Evolutionary conservation across 2,329 filamentous ascomycete species (phyloP), one percentile per base, ranked within the genome.

Genomic region (Curvularia sp.): DNA sequence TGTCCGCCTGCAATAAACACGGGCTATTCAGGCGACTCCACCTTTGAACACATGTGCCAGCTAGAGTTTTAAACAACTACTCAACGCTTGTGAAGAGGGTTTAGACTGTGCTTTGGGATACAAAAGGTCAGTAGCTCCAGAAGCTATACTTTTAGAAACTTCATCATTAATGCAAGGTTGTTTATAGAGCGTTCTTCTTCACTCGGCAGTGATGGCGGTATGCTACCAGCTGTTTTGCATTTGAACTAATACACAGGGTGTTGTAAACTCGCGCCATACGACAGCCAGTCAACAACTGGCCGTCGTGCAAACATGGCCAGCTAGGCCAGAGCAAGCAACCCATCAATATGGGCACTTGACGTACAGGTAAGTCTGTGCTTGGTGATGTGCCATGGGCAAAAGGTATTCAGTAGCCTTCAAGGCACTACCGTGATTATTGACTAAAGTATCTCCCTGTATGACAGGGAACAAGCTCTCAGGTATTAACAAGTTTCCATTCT

Each of bases 1-100:
- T 67, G 86, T 89, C 32, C 78, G 86, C 41, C 75, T 89, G 73
- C 86, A 84, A 65, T 88, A 72, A 21, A 12, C 1, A 13, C 18
- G 6, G 3, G 15, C 13, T 18, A n/a, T 18, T 36, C 15, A n/a
- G 5, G 34, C 12, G 34, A n/a, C 6, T 36, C 7, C 6, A 36
- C 2, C 7, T 18, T 13, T 3, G 7, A 36, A 15, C 15, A n/a
- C 34, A 36, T 36, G 15, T 41, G n/a, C 7, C 19, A 5, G n/a
- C 18, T 12, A 45, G 10, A 4, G 10, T 42, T 18, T 13, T 8
- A 34, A 19, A 21, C 28, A 6, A 18, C 18, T 55, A n/a, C 18
- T 23, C 38, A 12, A 23, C 32, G 18, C 18, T 28, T 6, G 18
- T 19, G 25, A 41, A 34, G n/a, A 19, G 5, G 8, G 3, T n/a